These are phyloP conservation scores for Scheffersomyces amazonensis DNA, from an alignment of 805 yeast genomes.

Conservation along the genomic window DNA sequence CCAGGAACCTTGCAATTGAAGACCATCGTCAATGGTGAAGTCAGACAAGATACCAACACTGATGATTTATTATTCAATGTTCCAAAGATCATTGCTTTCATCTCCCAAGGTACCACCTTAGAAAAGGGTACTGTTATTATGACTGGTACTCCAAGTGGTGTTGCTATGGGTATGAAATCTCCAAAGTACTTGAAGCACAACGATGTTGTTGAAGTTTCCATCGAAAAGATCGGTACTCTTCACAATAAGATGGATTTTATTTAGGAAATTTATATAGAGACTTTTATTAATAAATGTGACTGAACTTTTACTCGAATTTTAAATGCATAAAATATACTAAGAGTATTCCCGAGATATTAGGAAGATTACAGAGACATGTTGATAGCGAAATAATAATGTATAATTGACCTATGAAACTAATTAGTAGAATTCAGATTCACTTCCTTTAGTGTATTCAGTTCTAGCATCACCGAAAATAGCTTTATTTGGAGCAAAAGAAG, in stretches of 20 bases:
- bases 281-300: neutral
- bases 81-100: slow-evolving; percentile 40
- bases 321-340: too few species aligned
- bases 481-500: slow-evolving; percentile 3
- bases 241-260: slow-evolving; percentile 6
- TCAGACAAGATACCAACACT: slow-evolving; percentile 44
- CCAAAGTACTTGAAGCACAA: slow-evolving; percentile 6
- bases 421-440: slow-evolving; percentile 5
- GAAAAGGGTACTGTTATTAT: slow-evolving; percentile 52
- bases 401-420: neutral
- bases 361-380: too few species aligned
- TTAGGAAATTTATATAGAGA: neutral
- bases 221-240: slow-evolving; percentile 8
- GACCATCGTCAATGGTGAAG: slow-evolving; percentile 46
- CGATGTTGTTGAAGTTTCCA: slow-evolving; percentile 7
- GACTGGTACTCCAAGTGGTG: slow-evolving; percentile 59
- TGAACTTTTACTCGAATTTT: too few species aligned
- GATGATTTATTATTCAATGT: slow-evolving; percentile 49
- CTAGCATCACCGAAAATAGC: slow-evolving; percentile 7
- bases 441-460: slow-evolving; percentile 2
- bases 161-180: slow-evolving; percentile 38
- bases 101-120: slow-evolving; percentile 51
- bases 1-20: slow-evolving; percentile 34
- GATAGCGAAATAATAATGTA: neutral
- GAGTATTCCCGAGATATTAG: too few species aligned